phyloP scores from a whole-genome alignment of 257 asterid species.

The Rehmannia glutinosa region DNA sequence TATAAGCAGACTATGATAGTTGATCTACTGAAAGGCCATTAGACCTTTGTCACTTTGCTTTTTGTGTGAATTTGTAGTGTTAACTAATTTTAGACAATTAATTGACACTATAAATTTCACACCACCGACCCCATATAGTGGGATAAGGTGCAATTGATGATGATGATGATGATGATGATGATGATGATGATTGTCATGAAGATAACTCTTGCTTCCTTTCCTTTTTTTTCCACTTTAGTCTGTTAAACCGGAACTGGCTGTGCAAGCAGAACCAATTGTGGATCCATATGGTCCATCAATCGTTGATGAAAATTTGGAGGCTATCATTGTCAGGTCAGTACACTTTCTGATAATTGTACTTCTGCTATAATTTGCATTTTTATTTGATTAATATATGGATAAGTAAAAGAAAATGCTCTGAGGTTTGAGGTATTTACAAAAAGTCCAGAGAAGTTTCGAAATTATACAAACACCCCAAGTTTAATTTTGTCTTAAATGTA shows the following conservation, averaged over 20 bases:
- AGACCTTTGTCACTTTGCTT: no score
- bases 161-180: no score
- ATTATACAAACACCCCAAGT: no score
- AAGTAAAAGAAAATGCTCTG: no score
- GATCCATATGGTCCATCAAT: constrained; percentile 96
- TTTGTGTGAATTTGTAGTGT: no score
- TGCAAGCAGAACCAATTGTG: constrained; percentile 68
- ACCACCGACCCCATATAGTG: no score
- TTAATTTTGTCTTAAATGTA: no score
- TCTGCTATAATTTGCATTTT: background rate
- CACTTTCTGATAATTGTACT: constrained; percentile 1
- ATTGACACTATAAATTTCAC: no score
- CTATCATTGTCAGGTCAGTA: constrained; percentile 70
- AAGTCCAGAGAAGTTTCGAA: no score
- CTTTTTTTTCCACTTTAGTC: constrained; percentile 34
- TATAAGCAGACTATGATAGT: background rate
- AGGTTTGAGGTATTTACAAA: no score
- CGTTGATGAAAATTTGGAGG: constrained; percentile 75
- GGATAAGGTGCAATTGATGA: no score
- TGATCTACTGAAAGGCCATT: background rate
- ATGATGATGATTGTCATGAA: constrained; percentile 13
- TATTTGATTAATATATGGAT: background rate
- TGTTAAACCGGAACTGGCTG: constrained; percentile 65
- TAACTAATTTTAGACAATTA: no score
- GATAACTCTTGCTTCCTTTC: constrained; percentile 17